Evolutionary conservation across 192 early-diverging fungal species (phyloP), one percentile per base, ranked within the genome.

Genomic region (Mortierella claussenii): DNA sequence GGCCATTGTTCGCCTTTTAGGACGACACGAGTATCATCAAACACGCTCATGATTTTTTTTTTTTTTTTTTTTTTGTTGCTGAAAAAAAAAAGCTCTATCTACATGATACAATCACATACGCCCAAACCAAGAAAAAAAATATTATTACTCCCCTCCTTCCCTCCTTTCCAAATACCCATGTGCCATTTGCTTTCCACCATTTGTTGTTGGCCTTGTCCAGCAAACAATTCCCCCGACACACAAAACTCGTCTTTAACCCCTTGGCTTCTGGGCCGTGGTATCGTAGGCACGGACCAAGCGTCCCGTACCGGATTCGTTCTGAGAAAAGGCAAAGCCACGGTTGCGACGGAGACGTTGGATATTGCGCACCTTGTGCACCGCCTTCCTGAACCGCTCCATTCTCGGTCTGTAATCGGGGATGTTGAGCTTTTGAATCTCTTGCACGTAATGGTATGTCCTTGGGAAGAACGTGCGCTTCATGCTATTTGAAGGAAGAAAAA

Each of bases 341-440:
- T 90, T 96, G 28, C 94, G 83, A 69, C 96, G 95, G 13, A 98
- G 82, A 30, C 98, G 86, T 85, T 99, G 98, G 48, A 95, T 92
- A 66, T 90, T 83, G 18, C 94, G 88, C 6, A 96, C 97, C 85
- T 99, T 99, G 85, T 97, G 91, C n/a, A 99, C 96, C 7, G 96
- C 96, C 81, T 99, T 96, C 65, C 93, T 87, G 94, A 99, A 99
- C 55, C 93, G 89, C 78, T 99, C 96, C 94, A 97, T 95, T 37
- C 98, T 87, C 45, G 98, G 98, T 37, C 97, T 88, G 70, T 96
- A 97, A 76, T 99, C 98, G 24, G 96, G 98, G 56, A 99, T 94
- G 81, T 99, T 98, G 88, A 93, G 95, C 82, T 97, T 98, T 81
- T 98, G 94, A 60, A 99, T 99, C 83, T 99, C 98, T 82, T 98